Evolutionary conservation across 2,329 filamentous ascomycete genomes (phyloP), one percentile per base, ranked within the genome.

Genomic region (Diplodia mutila): DNA sequence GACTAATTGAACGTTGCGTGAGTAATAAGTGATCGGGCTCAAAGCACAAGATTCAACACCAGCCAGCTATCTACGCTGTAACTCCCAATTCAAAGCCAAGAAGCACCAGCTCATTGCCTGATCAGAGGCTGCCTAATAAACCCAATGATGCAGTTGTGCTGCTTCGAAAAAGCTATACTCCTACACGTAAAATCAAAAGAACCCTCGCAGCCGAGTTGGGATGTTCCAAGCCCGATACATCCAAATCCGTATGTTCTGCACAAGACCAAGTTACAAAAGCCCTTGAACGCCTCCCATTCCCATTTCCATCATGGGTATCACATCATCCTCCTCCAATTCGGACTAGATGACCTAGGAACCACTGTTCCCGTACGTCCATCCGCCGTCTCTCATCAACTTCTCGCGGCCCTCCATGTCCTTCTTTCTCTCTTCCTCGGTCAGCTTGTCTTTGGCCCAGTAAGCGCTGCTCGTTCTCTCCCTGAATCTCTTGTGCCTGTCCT

Each of bases 381-480:
- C 93, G 4, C 94, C 94, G 72, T 97, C 92, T 69, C 90, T 85
- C 63, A 91, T 87, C 76, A 97, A 85, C 75, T 89, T 87, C 78
- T 96, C 91, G 69, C 94, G 86, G 67, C 91, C 91, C 69, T 91
- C 90, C 73, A 91, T 81, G 80, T 97, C 94, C 75, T 88, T 91
- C 65, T 87, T 83, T 74, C 96, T 92, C 75, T 97, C 94, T 68
- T 96, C 94, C 71, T 94, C 90, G 0, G 94, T 97, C 72, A 99
- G 84, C 53, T 86, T 84, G 78, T 99, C 96, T 3, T 90, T 84
- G 75, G 87, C 90, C 95, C 95, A 99, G 81, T 97, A 96, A 42
- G 96, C 96, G 79, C 93, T 97, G 73, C 92, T 97, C 5, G 94
- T 97, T 67, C 95, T 87, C 63, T 92, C 90, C 21, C 96, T 88